Base-by-base conservation (phyloP, 164 flowering plant genomes). In the Tinospora cordifolia region DNA sequence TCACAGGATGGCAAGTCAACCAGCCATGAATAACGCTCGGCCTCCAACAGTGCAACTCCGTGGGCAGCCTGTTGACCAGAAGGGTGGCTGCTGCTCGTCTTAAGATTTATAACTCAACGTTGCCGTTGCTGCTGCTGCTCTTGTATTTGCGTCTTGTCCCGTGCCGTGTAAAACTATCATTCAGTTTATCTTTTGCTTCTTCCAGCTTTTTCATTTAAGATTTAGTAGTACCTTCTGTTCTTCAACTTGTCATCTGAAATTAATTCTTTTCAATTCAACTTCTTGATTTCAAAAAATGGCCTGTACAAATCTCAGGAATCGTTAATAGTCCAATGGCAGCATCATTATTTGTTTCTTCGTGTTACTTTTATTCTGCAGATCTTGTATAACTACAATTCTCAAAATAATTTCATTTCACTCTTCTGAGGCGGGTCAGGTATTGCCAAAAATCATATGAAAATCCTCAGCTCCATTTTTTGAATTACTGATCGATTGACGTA, bases 1-100 rank as follows among this genome's bases (percentile, higher is more conserved):
- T 58, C 67, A 69, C 83, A 91, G 97, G 83, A 89, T 91, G 93
- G 97, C 93, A 34, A 91, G 88, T 75, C 97, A 91, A 81, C 97
- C 93, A 13, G 83, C 88, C 47, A 79, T 83, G 84, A 87, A 80
- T 84, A 83, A 74, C 68, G 85, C 85, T 15, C 83, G 88, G 81
- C 90, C 93, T 14, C 90, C 92, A 10, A 89, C 92, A 0, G 93
- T 91, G 72, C 90, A 89, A 76, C 83, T 91, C 70, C 83, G 84
- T 24, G 93, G 97, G 67, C 92, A 91, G 76, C 93, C 97, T 1
- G 90, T 91, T 9, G 79, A 82, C 63, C 93, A 91, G 75, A 85
- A 85, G 74, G 66, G 65, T 25, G 64, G 81, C 40, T 78, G 85
- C 79, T 82, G 82, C 77, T 79, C 80, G 8, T 77, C 78, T 66